phyloP scores from a whole-genome alignment of 179 eudicot genomes.

The Drosera spatulata region DNA sequence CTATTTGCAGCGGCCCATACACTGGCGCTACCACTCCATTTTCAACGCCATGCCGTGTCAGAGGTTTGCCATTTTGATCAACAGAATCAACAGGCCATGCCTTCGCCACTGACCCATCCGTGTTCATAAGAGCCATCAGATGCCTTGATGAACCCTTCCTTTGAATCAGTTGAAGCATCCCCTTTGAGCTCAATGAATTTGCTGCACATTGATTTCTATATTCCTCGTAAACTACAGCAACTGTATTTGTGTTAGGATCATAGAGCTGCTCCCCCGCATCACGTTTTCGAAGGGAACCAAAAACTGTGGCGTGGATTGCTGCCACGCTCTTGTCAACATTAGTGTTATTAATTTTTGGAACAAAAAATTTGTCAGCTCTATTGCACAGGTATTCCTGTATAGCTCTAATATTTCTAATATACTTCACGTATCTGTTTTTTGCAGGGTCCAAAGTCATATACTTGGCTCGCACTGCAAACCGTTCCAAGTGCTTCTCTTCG shows the following conservation, averaged over 20 bases:
- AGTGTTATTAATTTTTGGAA: conserved; percentile 90
- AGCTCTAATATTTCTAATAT: conserved; percentile 83
- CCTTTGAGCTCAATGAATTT: conserved; percentile 81
- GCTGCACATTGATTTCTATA: conserved; percentile 86
- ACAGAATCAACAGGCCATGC: conserved; percentile 85
- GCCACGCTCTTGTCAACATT: conserved; percentile 96
- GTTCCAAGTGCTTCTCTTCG: conserved; percentile 91
- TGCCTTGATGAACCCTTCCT: conserved; percentile 85
- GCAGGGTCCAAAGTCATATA: conserved; percentile 97
- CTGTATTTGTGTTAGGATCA: conserved; percentile 77
- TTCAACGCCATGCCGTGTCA: conserved; percentile 20
- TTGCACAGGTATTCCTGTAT: conserved; percentile 94
- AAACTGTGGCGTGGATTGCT: conserved; percentile 92
- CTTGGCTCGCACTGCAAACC: conserved; percentile 96
- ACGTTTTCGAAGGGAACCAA: conserved; percentile 75
- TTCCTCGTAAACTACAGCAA: conserved; percentile 60
- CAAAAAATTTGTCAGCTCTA: conserved; percentile 87
- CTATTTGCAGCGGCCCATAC: conserved; percentile 79
- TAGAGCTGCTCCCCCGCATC: conserved; percentile 73
- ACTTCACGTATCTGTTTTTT: conserved; percentile 81
- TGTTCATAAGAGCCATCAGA: conserved; percentile 87
- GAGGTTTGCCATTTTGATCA: conserved; percentile 33
- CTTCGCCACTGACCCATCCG: conserved; percentile 93
- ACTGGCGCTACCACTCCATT: conserved; percentile 56
- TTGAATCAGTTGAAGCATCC: conserved; percentile 93